Percentiles rank a stretch among this genome's conserved stretches.
Conservation (phyloP, 2,329 filamentous ascomycete species). For the Aureobasidium vineae region DNA sequence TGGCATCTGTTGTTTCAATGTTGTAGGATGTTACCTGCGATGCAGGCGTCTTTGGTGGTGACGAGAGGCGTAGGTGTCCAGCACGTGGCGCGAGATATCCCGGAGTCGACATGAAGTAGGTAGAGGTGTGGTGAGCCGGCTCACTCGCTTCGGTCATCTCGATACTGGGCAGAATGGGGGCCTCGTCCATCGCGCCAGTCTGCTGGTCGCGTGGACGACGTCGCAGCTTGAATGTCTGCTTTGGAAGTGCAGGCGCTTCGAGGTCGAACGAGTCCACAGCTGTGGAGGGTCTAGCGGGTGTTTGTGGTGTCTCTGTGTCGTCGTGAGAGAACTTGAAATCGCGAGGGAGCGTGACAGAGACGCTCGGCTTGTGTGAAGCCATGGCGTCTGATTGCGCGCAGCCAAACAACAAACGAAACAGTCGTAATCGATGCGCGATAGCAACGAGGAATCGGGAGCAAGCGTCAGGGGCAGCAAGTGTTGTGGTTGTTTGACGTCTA, state of each 20-base stretch:
- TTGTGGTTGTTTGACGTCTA: constrained; percentile 13
- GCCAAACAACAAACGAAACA: constrained; percentile 20
- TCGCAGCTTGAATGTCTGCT: constrained; percentile 51
- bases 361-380: constrained; percentile 18
- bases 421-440: constrained; percentile 4
- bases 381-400: constrained; percentile 21
- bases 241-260: constrained; percentile 47
- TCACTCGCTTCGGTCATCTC: constrained; percentile 46
- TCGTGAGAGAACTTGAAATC: constrained; percentile 52
- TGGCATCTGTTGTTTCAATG: constrained; percentile 1
- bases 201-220: constrained; percentile 43
- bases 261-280: constrained; percentile 26
- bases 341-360: constrained; percentile 51
- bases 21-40: constrained; percentile 37
- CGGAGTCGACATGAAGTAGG: constrained; percentile 32
- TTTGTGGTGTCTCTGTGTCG: constrained; percentile 47
- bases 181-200: constrained; percentile 34
- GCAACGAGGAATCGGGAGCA: constrained; percentile 7
- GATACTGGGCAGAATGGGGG: constrained; percentile 49
- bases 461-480: constrained; percentile 12
- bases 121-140: constrained; percentile 35
- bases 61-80: constrained; percentile 41
- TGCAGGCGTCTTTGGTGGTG: constrained; percentile 52
- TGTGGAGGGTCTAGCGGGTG: constrained; percentile 37
- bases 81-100: constrained; percentile 47